These are phyloP conservation scores for Globisporangium cederbergense DNA, from an alignment of 352 stramenopile genomes.

Conservation along the genomic window DNA sequence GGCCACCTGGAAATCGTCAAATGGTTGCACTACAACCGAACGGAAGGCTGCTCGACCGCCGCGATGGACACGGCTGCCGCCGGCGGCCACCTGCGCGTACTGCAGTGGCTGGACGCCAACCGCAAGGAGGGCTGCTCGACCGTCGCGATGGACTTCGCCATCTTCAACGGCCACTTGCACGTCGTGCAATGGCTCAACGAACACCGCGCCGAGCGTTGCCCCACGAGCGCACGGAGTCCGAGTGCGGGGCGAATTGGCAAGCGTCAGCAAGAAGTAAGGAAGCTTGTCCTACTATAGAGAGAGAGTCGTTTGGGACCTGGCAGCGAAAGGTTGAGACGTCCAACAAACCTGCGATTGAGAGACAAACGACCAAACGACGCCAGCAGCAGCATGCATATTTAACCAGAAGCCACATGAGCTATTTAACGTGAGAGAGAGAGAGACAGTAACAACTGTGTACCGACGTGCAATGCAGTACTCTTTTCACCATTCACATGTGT, in stretches of 20 bases:
- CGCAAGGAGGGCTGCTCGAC: constrained; percentile 48
- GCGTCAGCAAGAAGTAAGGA: background rate
- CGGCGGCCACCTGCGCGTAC: constrained; percentile 45
- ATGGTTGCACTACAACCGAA: constrained; percentile 52
- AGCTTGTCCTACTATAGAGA: background rate
- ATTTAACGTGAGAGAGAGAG: background rate
- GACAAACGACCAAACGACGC: background rate
- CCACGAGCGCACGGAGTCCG: constrained; percentile 1
- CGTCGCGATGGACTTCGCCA: constrained; percentile 20
- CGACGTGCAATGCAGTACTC: background rate
- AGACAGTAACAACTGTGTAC: background rate
- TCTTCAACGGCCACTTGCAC: constrained; percentile 22
- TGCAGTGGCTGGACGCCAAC: constrained; percentile 53
- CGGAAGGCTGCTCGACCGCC: constrained; percentile 51
- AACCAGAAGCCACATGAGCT: constrained; percentile 1
- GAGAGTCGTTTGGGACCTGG: background rate
- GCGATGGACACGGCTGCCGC: constrained; percentile 62
- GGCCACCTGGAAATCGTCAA: constrained; percentile 52
- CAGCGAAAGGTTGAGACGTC: background rate
- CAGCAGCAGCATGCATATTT: constrained; percentile 6
- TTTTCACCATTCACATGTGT: background rate
- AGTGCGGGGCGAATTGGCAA: background rate
- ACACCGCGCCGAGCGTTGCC: constrained; percentile 2
- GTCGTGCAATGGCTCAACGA: constrained; percentile 24
- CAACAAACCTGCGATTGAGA: background rate